These are phyloP conservation scores for Fonsecaea erecta DNA, from an alignment of 2,329 filamentous ascomycete species.

Conservation along the genomic window DNA sequence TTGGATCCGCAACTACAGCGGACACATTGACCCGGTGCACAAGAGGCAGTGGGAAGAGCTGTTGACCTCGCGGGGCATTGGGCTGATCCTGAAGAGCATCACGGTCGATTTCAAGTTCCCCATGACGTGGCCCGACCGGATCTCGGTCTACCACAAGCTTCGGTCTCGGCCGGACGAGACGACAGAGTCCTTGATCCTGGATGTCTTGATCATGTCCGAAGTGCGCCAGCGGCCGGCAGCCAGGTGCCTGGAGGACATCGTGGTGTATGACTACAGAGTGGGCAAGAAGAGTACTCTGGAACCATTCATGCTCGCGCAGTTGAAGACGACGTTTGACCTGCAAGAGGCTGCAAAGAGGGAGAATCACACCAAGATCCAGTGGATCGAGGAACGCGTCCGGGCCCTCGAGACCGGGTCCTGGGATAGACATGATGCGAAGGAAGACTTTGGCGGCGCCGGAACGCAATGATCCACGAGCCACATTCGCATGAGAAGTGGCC, in stretches of 20 bases:
- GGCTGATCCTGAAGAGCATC: conserved; percentile 79
- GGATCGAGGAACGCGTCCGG: conserved; percentile 63
- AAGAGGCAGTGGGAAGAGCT: conserved; percentile 69
- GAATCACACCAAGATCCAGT: conserved; percentile 59
- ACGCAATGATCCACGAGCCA: not conserved
- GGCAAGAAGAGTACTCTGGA: conserved; percentile 63
- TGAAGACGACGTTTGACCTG: conserved; percentile 62
- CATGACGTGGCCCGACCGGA: conserved; percentile 79
- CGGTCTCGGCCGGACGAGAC: conserved; percentile 55
- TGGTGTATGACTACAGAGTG: conserved; percentile 73
- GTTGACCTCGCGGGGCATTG: conserved; percentile 67
- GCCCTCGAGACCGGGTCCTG: conserved; percentile 73
- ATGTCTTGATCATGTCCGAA: conserved; percentile 74
- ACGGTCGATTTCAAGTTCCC: conserved; percentile 88
- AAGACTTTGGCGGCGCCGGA: conserved; percentile 63
- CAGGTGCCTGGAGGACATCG: conserved; percentile 75
- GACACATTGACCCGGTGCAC: conserved; percentile 65
- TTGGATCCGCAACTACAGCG: conserved; percentile 73
- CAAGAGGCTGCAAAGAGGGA: conserved; percentile 64
- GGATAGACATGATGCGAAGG: conserved; percentile 72
- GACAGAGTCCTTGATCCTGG: conserved; percentile 61
- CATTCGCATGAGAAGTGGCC: not conserved
- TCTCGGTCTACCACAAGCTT: conserved; percentile 84
- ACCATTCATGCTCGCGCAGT: conserved; percentile 65
- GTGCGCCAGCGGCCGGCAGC: conserved; percentile 73